Base-by-base conservation (phyloP, 768 basidiomycete genomes). In the Hortiboletus campestris region DNA sequence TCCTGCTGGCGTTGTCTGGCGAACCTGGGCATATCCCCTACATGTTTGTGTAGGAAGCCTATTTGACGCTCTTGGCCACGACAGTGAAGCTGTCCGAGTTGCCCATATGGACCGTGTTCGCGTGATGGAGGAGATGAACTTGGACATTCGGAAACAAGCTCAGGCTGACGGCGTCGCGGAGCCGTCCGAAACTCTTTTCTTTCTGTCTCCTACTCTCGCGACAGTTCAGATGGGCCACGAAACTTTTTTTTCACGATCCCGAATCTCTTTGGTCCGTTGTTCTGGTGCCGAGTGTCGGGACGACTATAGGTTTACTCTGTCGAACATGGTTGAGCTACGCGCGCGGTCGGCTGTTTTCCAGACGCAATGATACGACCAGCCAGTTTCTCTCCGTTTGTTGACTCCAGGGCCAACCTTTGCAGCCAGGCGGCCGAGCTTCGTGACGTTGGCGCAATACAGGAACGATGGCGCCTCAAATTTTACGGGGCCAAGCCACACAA, bases 1-100 rank as follows among this genome's bases (percentile, higher is more conserved):
- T 7, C 72, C 69, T 32, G 60, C 46, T 13, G 64, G 47, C 2
- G 62, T 57, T 22, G 57, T 59, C 40, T 64, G 67, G 42, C 51
- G 63, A 56, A 44, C 6, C 11, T 60, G 61, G 25, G 66, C 46
- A 36, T 69, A 67, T 14, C 53, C 41, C 31, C 58, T 65, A 39
- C 47, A 42, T 25, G 48, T 20, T 38, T 54, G 58, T 8, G 39
- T 12, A 12, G 47, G 51, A 35, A 46, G 13, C 20, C n/a, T 54
- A 28, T 38, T 50, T 3, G 50, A 10, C 8, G 29, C 41, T n/a
- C 22, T 55, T 28, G 14, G 13, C 2, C 47, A 32, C 49, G 48
- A 52, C 40, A 55, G 31, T 17, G 25, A 56, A 42, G 52, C 36
- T 19, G 58, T 44, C 29, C 49, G 42, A 34, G 56, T 32, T 35